A percentile compares a stretch with the other conserved stretches of the same genome.
Conservation (phyloP, 108 stramenopile genomes). For the Skeletonema tropicum region DNA sequence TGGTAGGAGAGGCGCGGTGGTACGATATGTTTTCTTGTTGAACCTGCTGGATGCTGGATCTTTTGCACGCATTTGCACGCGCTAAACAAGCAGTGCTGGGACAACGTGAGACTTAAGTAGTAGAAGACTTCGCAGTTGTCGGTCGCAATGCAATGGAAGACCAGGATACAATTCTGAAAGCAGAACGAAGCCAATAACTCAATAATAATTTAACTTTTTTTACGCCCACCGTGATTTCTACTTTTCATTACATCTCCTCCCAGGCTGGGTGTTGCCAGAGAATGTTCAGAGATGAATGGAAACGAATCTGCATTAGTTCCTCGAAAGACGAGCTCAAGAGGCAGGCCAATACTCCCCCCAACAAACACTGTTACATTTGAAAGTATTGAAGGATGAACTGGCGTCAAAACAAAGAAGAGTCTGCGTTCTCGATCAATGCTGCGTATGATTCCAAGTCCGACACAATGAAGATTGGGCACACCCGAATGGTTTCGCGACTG, state of each 20-base stretch:
- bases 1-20: no score
- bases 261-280: slow-evolving; percentile 22
- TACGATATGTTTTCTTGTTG: no score
- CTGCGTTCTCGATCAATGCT: slow-evolving; percentile 65
- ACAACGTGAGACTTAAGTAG: no score
- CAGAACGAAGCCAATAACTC: no score
- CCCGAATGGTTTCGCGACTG: not conserved
- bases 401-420: slow-evolving; percentile 73
- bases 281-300: slow-evolving; percentile 54
- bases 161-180: no score
- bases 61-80: no score
- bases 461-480: slow-evolving; percentile 47
- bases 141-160: no score
- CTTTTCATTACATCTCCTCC: slow-evolving; percentile 81
- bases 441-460: slow-evolving; percentile 82
- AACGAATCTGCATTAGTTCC: slow-evolving; percentile 78
- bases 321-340: slow-evolving; percentile 65
- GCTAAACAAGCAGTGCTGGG: no score
- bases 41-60: no score
- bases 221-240: slow-evolving; percentile 64
- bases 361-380: slow-evolving; percentile 50
- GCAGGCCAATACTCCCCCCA: slow-evolving; percentile 61
- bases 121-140: no score
- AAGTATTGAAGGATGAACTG: slow-evolving; percentile 49
- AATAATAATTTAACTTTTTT: not conserved